phyloP scores from a whole-genome alignment of 2,329 filamentous ascomycete species.

The Phialophora chinensis region DNA sequence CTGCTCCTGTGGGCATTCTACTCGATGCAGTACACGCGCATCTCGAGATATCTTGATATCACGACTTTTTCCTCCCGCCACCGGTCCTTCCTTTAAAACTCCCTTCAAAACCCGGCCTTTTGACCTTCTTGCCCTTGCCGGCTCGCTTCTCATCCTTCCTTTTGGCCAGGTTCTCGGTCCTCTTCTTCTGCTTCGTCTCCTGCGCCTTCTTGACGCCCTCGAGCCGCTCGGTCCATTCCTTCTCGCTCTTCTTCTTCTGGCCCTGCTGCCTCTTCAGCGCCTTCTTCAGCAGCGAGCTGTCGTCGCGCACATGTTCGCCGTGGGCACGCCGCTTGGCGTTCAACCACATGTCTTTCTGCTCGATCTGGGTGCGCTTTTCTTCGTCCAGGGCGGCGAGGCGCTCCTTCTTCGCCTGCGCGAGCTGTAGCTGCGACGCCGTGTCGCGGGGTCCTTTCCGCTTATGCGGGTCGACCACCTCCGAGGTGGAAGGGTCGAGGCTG shows the following conservation, averaged over 20 bases:
- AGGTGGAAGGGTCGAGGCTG: slow-evolving; percentile 72
- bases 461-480: slow-evolving; percentile 62
- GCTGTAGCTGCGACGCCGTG: slow-evolving; percentile 81
- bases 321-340: slow-evolving; percentile 87
- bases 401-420: slow-evolving; percentile 83
- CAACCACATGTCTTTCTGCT: slow-evolving; percentile 93
- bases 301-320: slow-evolving; percentile 86
- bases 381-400: slow-evolving; percentile 77
- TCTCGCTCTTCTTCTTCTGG: slow-evolving; percentile 87
- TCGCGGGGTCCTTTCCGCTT: slow-evolving; percentile 86
- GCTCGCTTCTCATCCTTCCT: slow-evolving; percentile 75
- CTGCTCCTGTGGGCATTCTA: not conserved
- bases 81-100: slow-evolving; percentile 63
- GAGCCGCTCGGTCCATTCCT: slow-evolving; percentile 79
- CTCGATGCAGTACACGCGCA: not conserved
- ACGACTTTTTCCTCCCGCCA: slow-evolving; percentile 35
- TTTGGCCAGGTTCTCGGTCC: slow-evolving; percentile 77
- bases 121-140: slow-evolving; percentile 54
- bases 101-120: slow-evolving; percentile 73
- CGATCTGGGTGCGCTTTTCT: slow-evolving; percentile 81
- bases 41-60: slow-evolving; percentile 1
- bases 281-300: slow-evolving; percentile 87
- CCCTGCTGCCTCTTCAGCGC: slow-evolving; percentile 91
- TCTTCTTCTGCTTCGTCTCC: slow-evolving; percentile 80
- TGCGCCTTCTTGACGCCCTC: slow-evolving; percentile 76